Conservation (phyloP, 2,329 filamentous ascomycete genomes). For the Periconia sp. region DNA sequence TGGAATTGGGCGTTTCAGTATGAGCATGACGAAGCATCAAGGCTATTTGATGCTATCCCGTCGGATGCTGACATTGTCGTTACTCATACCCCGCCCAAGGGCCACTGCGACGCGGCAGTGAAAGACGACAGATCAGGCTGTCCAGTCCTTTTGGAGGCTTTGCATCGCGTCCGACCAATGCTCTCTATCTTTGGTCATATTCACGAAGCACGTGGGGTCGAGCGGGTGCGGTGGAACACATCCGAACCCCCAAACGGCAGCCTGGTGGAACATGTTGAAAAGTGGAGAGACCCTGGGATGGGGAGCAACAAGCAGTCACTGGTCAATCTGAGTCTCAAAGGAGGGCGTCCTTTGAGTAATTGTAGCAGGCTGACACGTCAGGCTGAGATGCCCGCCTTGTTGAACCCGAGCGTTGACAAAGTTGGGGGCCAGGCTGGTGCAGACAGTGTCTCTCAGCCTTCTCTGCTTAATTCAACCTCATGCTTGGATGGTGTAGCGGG, state of each 20-base stretch:
- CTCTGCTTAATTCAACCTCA: conserved; percentile 27
- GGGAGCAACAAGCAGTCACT: conserved; percentile 67
- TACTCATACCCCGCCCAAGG: conserved; percentile 71
- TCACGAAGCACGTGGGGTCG: conserved; percentile 69
- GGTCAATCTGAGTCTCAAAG: conserved; percentile 63
- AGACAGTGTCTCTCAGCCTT: conserved; percentile 24
- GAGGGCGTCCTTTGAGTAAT: conserved; percentile 41
- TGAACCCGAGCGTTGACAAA: conserved; percentile 4
- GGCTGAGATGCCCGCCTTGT: conserved; percentile 17
- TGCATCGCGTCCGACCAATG: conserved; percentile 67
- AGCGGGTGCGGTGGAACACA: conserved; percentile 65
- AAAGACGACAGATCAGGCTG: conserved; percentile 60
- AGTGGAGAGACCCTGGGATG: conserved; percentile 66
- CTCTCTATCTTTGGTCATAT: conserved; percentile 76
- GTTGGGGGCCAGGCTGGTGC: conserved; percentile 27
- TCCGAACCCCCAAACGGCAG: conserved; percentile 46
- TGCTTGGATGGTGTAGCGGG: conserved; percentile 22
- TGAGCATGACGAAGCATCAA: conserved; percentile 45
- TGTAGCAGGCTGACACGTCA: conserved; percentile 33
- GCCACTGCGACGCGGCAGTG: conserved; percentile 59
- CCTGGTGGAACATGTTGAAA: conserved; percentile 52
- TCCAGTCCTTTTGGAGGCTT: conserved; percentile 60
- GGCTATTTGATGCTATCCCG: conserved; percentile 68
- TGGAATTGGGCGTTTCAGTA: conserved; percentile 74
- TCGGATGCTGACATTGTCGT: conserved; percentile 69